phyloP scores from a whole-genome alignment of 345 rosid species.

The Lenwebbia sp. region DNA sequence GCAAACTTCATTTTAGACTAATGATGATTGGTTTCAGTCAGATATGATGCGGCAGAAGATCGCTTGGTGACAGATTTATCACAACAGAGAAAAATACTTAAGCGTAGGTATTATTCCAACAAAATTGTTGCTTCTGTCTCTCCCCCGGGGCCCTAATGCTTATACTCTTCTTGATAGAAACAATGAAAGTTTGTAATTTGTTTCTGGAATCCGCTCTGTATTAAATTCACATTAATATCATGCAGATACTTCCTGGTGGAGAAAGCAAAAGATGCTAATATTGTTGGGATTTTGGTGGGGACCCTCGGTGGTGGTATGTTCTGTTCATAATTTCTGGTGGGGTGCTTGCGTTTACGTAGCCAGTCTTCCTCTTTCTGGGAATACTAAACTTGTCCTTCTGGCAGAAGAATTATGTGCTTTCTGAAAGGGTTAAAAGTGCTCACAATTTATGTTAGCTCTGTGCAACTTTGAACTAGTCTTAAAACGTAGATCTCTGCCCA shows the following conservation, averaged over 20 bases:
- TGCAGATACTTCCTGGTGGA: conserved; percentile 91
- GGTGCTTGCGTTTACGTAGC: neutral
- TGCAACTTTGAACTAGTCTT: neutral
- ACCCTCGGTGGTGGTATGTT: conserved; percentile 92
- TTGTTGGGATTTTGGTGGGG: conserved; percentile 88
- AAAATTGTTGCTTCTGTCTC: neutral
- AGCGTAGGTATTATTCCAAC: conserved; percentile 48
- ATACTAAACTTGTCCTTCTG: neutral
- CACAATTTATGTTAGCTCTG: neutral
- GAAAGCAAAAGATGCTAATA: conserved; percentile 93
- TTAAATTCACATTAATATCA: neutral
- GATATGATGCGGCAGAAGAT: conserved; percentile 71
- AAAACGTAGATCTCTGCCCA: neutral
- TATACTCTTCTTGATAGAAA: neutral
- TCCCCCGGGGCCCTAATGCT: neutral
- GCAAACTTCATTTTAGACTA: neutral
- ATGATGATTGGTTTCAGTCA: conserved; percentile 43
- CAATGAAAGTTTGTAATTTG: neutral
- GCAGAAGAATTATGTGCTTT: neutral
- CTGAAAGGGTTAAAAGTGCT: neutral
- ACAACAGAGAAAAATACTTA: conserved; percentile 67
- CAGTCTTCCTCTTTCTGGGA: neutral
- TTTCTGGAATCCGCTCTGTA: neutral
- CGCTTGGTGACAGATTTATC: conserved; percentile 59
- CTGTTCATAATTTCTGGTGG: neutral